A percentile compares a stretch with the other conserved stretches of the same genome.
Conservation (phyloP, 208 protist species). For the Leishmania lainsoni region DNA sequence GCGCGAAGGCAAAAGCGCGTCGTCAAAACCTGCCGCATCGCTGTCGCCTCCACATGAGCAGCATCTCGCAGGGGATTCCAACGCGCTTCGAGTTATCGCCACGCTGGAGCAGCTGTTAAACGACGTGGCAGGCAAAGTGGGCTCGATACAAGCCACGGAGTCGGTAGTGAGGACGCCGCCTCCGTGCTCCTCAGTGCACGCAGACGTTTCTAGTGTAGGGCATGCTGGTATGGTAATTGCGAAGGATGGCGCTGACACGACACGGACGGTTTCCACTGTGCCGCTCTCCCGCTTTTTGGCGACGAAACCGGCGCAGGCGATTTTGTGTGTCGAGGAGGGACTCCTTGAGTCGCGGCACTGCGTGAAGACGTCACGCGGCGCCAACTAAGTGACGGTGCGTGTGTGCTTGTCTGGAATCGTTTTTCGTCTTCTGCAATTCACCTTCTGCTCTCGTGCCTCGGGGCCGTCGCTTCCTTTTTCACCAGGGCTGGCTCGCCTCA, state of each 20-base stretch:
- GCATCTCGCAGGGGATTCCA: background rate
- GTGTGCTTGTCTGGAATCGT: background rate
- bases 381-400: background rate
- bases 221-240: background rate
- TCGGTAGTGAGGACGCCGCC: background rate
- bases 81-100: background rate
- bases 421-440: background rate
- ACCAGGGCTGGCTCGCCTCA: background rate
- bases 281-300: background rate
- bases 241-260: background rate
- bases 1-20: background rate
- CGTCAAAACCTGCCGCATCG: background rate
- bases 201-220: background rate
- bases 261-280: background rate
- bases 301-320: conserved; percentile 2
- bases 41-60: background rate
- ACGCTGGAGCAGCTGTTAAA: background rate
- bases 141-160: background rate
- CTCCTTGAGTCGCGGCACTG: background rate
- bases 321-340: conserved; percentile 3
- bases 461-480: too few relatives aligned
- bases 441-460: background rate
- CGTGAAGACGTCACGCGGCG: background rate
- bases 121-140: background rate
- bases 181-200: background rate